Conservation (phyloP, 2,329 filamentous ascomycete genomes). For the Colletotrichum sp. region DNA sequence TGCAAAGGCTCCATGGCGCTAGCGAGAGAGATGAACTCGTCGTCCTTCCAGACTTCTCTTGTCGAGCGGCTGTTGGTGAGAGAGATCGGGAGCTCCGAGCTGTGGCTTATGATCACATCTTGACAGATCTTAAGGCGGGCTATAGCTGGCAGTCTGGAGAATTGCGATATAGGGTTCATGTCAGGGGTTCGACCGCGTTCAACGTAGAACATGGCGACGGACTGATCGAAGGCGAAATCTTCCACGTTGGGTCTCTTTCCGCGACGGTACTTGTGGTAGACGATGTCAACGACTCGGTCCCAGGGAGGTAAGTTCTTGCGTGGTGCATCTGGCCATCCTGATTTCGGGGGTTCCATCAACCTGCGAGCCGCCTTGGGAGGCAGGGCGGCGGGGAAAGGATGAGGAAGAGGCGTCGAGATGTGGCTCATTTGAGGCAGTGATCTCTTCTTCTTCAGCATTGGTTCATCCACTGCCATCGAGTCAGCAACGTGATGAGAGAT, state of each 20-base stretch:
- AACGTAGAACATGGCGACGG: slow-evolving; percentile 26
- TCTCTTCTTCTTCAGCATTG: slow-evolving; percentile 42
- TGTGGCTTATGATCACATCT: slow-evolving; percentile 22
- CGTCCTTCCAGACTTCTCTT: slow-evolving; percentile 36
- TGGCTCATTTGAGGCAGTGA: slow-evolving; percentile 32
- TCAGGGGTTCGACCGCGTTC: slow-evolving; percentile 15
- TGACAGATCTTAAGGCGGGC: slow-evolving; percentile 31
- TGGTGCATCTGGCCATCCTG: slow-evolving; percentile 29
- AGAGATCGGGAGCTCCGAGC: slow-evolving; percentile 26
- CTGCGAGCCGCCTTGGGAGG: slow-evolving; percentile 2
- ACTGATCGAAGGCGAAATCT: slow-evolving; percentile 15
- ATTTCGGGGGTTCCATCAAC: slow-evolving; percentile 4
- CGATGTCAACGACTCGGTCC: slow-evolving; percentile 39
- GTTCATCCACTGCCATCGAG: not conserved
- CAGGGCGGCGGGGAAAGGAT: slow-evolving; percentile 31
- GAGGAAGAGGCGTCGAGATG: slow-evolving; percentile 37
- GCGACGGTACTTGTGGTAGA: slow-evolving; percentile 30
- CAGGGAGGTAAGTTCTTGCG: slow-evolving; percentile 29
- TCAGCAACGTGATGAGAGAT: not conserved
- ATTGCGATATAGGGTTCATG: slow-evolving; percentile 1
- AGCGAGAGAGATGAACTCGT: slow-evolving; percentile 34
- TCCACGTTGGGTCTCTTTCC: not conserved
- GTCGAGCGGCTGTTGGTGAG: slow-evolving; percentile 30
- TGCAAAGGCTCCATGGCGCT: slow-evolving; percentile 26
- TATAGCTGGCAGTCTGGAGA: slow-evolving; percentile 27